Conservation (phyloP, 2,329 filamentous ascomycete species). For the Sporothrix euskadiensis region DNA sequence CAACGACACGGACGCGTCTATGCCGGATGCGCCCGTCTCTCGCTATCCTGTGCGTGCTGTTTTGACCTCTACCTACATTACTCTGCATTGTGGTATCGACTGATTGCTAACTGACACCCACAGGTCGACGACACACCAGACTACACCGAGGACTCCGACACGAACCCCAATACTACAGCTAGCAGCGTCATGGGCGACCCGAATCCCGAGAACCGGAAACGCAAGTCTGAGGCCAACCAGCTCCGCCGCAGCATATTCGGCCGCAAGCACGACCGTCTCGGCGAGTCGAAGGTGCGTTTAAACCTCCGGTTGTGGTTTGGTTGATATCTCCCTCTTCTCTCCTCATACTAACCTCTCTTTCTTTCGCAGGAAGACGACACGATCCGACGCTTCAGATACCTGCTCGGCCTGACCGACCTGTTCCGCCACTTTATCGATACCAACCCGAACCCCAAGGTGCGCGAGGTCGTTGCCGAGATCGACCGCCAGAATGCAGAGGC, state of each 20-base stretch:
- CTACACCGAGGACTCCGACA: slow-evolving; percentile 63
- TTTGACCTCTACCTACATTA: too few species aligned
- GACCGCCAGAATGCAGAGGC: slow-evolving; percentile 86
- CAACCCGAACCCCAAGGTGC: slow-evolving; percentile 91
- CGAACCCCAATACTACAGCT: slow-evolving; percentile 68
- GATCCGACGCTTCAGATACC: slow-evolving; percentile 88
- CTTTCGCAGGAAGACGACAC: slow-evolving; percentile 80
- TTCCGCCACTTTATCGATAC: slow-evolving; percentile 99
- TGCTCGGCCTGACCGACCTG: slow-evolving; percentile 90
- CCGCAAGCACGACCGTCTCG: slow-evolving; percentile 89
- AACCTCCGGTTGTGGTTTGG: not conserved
- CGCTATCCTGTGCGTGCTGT: slow-evolving; percentile 53
- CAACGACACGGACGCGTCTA: slow-evolving; percentile 62
- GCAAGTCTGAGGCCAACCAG: slow-evolving; percentile 82
- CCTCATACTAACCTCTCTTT: not conserved
- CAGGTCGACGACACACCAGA: slow-evolving; percentile 67
- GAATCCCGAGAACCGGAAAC: slow-evolving; percentile 74
- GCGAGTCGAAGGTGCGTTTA: slow-evolving; percentile 78
- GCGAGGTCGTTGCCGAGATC: slow-evolving; percentile 90
- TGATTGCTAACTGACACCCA: slow-evolving; percentile 38
- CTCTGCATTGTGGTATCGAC: not conserved
- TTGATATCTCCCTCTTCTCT: not conserved
- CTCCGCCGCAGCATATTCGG: slow-evolving; percentile 89
- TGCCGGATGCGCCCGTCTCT: slow-evolving; percentile 59
- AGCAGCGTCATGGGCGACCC: slow-evolving; percentile 83